These are phyloP conservation scores for Grosmannia penicillata DNA, from an alignment of 2,329 filamentous ascomycete species.

Conservation along the genomic window DNA sequence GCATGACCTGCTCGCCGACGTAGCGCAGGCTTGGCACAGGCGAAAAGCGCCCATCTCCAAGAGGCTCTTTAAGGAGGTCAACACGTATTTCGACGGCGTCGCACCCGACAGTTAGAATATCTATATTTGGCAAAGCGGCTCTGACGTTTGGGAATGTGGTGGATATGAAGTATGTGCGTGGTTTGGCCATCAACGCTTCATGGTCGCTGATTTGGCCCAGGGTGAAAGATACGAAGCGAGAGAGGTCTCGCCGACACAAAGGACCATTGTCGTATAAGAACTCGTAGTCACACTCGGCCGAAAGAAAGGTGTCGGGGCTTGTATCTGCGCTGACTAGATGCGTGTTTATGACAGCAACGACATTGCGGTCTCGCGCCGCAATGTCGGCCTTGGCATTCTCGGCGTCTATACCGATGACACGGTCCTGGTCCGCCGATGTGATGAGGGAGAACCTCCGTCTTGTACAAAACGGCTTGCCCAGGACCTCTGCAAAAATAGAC, in stretches of 20 bases:
- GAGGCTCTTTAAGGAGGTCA: conserved; percentile 62
- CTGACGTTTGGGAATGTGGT: conserved; percentile 80
- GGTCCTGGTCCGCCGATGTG: conserved; percentile 38
- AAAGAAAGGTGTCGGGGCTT: conserved; percentile 51
- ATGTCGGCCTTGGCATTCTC: conserved; percentile 42
- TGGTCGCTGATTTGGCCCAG: conserved; percentile 69
- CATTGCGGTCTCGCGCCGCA: conserved; percentile 37
- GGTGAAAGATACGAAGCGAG: conserved; percentile 65
- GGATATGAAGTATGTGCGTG: conserved; percentile 70
- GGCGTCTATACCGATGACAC: conserved; percentile 53
- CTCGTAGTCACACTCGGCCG: conserved; percentile 64
- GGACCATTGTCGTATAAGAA: conserved; percentile 65
- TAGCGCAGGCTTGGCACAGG: conserved; percentile 65
- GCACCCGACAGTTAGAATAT: conserved; percentile 74
- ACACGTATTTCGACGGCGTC: conserved; percentile 78
- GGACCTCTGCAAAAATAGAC: conserved; percentile 59
- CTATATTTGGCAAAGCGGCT: conserved; percentile 67
- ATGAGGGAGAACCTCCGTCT: conserved; percentile 40
- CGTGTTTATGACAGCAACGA: conserved; percentile 58
- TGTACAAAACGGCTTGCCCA: conserved; percentile 57
- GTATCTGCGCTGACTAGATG: conserved; percentile 60
- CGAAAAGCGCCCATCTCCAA: conserved; percentile 44
- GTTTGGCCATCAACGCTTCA: conserved; percentile 61
- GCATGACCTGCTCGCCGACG: conserved; percentile 74
- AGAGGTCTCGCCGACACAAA: conserved; percentile 60